A percentile compares a stretch with the other conserved stretches of the same genome.
Conservation (phyloP, 2,329 filamentous ascomycete species). For the Didymella keratinophila region DNA sequence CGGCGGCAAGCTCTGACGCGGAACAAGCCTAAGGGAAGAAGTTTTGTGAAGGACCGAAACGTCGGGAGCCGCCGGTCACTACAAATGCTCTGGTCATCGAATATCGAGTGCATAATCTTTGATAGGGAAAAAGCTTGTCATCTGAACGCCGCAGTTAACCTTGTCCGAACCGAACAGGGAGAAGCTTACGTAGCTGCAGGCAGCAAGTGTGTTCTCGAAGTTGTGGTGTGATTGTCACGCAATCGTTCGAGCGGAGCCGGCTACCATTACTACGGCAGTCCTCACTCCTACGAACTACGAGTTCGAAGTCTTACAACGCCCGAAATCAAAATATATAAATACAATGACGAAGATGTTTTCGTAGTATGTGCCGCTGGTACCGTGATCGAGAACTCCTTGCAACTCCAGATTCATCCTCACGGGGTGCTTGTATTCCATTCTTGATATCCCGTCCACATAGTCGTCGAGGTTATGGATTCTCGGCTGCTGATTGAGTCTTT, state of each 20-base stretch:
- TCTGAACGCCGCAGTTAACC: too few relatives aligned
- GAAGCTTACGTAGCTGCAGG: neutral
- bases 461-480: neutral
- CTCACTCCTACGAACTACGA: slow-evolving; percentile 9
- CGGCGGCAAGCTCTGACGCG: too few relatives aligned
- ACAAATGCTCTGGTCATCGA: too few relatives aligned
- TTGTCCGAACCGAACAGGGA: too few relatives aligned
- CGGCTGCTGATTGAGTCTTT: neutral
- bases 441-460: neutral
- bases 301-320: neutral
- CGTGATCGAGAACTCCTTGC: neutral
- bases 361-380: neutral
- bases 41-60: too few relatives aligned
- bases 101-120: too few relatives aligned
- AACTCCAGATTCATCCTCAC: neutral
- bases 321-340: slow-evolving; percentile 1
- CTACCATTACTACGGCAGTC: neutral
- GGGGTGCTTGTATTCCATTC: neutral
- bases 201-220: neutral
- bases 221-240: neutral
- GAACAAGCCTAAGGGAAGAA: too few relatives aligned
- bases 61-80: too few relatives aligned
- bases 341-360: slow-evolving; percentile 7
- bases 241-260: neutral
- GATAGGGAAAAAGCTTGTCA: too few relatives aligned